Percentiles rank a stretch among this genome's conserved stretches.
Evolutionary conservation across 2,329 filamentous ascomycete species (phyloP).

Genomic region (Venturia nashicola): DNA sequence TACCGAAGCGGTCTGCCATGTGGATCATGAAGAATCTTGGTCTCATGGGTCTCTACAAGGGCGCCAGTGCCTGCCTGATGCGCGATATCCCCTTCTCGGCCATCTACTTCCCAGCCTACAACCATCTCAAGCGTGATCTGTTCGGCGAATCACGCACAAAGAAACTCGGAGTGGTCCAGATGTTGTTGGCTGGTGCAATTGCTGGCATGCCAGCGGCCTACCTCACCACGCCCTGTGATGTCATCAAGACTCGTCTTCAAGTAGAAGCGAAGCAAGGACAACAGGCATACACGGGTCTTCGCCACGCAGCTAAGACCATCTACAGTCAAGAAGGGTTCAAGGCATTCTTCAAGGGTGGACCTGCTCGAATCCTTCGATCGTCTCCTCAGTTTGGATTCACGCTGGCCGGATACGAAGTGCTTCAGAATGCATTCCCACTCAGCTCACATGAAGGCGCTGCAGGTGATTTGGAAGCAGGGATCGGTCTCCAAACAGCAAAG

Average conservation of each 20-base stretch:
- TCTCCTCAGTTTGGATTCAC: constrained; percentile 98
- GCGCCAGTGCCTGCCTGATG: constrained; percentile 82
- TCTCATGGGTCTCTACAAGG: constrained; percentile 91
- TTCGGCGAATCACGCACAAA: constrained; percentile 84
- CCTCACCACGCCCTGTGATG: constrained; percentile 92
- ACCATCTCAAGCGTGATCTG: constrained; percentile 82
- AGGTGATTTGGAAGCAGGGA: constrained; percentile 51
- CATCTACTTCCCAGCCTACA: constrained; percentile 98
- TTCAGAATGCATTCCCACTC: constrained; percentile 65
- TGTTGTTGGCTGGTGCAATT: constrained; percentile 89
- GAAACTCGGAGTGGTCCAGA: constrained; percentile 79
- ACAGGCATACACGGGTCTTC: constrained; percentile 70
- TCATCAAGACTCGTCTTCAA: constrained; percentile 97
- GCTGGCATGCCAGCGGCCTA: constrained; percentile 51
- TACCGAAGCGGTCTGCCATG: constrained; percentile 82
- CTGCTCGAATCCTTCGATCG: constrained; percentile 85
- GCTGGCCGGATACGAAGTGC: constrained; percentile 83
- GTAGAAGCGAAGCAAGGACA: constrained; percentile 97
- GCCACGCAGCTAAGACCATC: constrained; percentile 75
- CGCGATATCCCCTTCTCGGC: constrained; percentile 94
- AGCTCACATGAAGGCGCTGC: constrained; percentile 25
- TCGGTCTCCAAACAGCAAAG: constrained; percentile 51
- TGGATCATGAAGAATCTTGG: constrained; percentile 97
- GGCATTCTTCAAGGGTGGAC: constrained; percentile 97
- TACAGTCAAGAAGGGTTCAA: constrained; percentile 84